These are phyloP conservation scores for Casuarina glauca DNA, from an alignment of 306 rosid species.

Conservation along the genomic window DNA sequence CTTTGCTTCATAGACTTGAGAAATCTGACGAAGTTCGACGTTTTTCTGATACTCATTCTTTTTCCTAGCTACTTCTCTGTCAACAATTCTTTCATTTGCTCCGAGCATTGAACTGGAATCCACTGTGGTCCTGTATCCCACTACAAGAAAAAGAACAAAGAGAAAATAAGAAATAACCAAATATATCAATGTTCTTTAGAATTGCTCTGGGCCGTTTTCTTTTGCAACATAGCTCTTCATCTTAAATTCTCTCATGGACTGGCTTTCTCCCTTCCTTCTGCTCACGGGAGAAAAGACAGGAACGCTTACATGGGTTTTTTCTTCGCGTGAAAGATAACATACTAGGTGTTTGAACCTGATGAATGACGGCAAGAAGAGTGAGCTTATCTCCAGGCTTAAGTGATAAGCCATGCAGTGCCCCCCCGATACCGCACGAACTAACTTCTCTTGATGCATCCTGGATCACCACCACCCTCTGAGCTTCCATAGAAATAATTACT, in stretches of 20 bases:
- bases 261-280: background rate
- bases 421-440: constrained; percentile 38
- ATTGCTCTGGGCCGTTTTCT: too few species aligned
- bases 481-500: constrained; percentile 26
- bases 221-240: too few species aligned
- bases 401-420: constrained; percentile 49
- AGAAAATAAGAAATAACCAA: background rate
- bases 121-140: constrained; percentile 60
- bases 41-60: constrained; percentile 43
- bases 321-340: constrained; percentile 45
- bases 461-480: constrained; percentile 62
- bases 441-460: constrained; percentile 59
- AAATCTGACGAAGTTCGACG: constrained; percentile 36
- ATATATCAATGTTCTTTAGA: background rate
- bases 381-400: constrained; percentile 61
- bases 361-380: constrained; percentile 59
- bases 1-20: constrained; percentile 37
- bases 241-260: background rate
- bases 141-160: constrained; percentile 31
- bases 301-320: constrained; percentile 33
- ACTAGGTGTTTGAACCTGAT: constrained; percentile 65
- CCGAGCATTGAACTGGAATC: constrained; percentile 48
- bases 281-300: constrained; percentile 6
- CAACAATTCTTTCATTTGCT: constrained; percentile 44
- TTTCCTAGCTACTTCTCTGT: constrained; percentile 41